Conservation (phyloP, 2,329 filamentous ascomycete genomes). For the Colletotrichum filicis region DNA sequence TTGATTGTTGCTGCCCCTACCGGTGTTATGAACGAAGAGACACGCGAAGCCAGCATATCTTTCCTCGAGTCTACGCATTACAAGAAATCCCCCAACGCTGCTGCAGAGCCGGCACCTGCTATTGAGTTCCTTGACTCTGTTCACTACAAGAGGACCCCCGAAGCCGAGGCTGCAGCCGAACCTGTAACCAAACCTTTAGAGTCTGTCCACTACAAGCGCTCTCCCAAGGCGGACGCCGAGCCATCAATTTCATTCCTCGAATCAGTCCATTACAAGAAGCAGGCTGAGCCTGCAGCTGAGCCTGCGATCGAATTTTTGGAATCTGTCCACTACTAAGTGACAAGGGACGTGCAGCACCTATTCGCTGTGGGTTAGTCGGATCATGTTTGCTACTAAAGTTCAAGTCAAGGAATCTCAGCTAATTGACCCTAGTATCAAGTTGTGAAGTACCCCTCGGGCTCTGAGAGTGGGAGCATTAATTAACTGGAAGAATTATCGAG, state of each 20-base stretch:
- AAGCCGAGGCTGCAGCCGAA: conserved; percentile 6
- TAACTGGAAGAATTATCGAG: too few species aligned
- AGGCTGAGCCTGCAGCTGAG: background rate
- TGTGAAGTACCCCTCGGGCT: too few species aligned
- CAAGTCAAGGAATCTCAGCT: too few species aligned
- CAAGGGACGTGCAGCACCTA: background rate
- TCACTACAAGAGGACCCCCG: conserved; percentile 12
- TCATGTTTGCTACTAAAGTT: background rate
- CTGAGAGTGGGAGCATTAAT: too few species aligned
- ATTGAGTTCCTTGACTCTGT: conserved; percentile 10
- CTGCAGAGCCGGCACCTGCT: background rate
- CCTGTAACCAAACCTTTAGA: conserved; percentile 4
- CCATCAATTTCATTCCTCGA: conserved; percentile 16
- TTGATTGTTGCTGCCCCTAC: conserved; percentile 4
- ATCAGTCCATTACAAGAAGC: conserved; percentile 17
- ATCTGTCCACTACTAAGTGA: conserved; percentile 5
- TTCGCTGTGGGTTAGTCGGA: conserved; percentile 42
- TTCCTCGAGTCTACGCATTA: background rate
- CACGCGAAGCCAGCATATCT: background rate
- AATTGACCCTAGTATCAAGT: too few species aligned
- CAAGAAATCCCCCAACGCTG: background rate
- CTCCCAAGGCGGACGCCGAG: conserved; percentile 3
- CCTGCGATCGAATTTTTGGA: conserved; percentile 16
- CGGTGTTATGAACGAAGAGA: background rate
- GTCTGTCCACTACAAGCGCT: conserved; percentile 21